Evolutionary conservation across 768 basidiomycete species (phyloP).

Genomic region (Calocera cornea): DNA sequence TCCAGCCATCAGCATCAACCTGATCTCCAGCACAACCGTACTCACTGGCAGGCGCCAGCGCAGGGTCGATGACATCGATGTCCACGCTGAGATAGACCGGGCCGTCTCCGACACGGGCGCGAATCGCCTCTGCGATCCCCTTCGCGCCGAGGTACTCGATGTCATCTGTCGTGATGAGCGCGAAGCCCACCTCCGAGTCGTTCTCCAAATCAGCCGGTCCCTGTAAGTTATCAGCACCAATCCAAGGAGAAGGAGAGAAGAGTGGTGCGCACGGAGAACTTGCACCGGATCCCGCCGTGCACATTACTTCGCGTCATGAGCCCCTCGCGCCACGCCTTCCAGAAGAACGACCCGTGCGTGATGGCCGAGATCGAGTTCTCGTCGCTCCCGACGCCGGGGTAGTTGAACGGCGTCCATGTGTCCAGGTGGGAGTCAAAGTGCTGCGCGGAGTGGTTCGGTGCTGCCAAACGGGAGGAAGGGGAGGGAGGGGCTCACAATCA

Average conservation of each 20-base stretch:
- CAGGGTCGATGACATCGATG: conserved; percentile 75
- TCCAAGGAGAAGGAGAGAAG: background rate
- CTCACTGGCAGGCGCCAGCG: conserved; percentile 65
- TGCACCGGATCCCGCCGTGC: conserved; percentile 77
- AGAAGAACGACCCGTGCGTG: conserved; percentile 81
- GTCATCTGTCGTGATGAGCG: conserved; percentile 66
- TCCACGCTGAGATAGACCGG: conserved; percentile 68
- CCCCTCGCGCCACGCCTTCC: conserved; percentile 62
- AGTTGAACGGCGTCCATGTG: conserved; percentile 38
- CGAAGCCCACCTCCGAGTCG: conserved; percentile 62
- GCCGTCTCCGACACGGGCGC: conserved; percentile 51
- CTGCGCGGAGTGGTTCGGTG: conserved; percentile 50
- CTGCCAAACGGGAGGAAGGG: background rate
- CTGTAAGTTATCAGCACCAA: conserved; percentile 27
- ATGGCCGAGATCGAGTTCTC: conserved; percentile 40
- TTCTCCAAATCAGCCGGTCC: conserved; percentile 48
- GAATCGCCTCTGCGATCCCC: conserved; percentile 57
- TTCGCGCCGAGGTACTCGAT: conserved; percentile 66
- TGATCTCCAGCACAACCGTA: conserved; percentile 6
- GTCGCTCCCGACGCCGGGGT: conserved; percentile 32
- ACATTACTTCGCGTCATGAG: conserved; percentile 60
- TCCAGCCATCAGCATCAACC: conserved; percentile 1
- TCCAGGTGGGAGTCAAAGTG: conserved; percentile 82
- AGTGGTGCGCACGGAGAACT: conserved; percentile 36
- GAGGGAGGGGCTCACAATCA: conserved; percentile 4